These are phyloP conservation scores for Exophiala bonariae DNA, from an alignment of 2,329 filamentous ascomycete genomes.

Conservation along the genomic window DNA sequence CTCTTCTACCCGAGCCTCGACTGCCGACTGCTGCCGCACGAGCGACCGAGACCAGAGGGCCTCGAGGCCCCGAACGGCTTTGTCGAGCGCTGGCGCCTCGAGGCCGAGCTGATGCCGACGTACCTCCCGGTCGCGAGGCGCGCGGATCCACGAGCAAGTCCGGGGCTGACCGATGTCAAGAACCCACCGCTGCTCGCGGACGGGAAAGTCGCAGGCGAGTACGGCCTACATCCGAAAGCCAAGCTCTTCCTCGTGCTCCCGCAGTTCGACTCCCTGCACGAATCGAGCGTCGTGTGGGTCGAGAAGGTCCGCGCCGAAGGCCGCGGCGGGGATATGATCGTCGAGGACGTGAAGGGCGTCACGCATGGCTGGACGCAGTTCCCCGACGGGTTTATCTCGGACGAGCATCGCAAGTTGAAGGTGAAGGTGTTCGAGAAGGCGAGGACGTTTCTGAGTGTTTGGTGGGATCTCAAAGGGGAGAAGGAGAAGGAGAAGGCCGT, in stretches of 20 bases:
- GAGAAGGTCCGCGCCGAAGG: constrained; percentile 25
- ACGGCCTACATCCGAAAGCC: constrained; percentile 26
- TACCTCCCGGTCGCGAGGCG: constrained; percentile 23
- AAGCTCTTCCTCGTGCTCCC: constrained; percentile 26
- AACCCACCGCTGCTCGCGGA: background rate
- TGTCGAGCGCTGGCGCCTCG: constrained; percentile 23
- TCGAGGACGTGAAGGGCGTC: constrained; percentile 25
- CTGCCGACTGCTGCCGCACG: constrained; percentile 23
- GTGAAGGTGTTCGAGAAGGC: constrained; percentile 17
- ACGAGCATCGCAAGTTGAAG: constrained; percentile 15
- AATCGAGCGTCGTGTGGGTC: constrained; percentile 25
- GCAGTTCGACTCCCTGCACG: constrained; percentile 25
- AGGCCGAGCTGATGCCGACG: constrained; percentile 27
- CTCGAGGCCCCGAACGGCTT: constrained; percentile 21
- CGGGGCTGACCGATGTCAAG: constrained; percentile 23
- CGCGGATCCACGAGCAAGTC: constrained; percentile 24
- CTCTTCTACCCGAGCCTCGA: constrained; percentile 29
- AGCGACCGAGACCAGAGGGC: constrained; percentile 24
- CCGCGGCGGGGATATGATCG: constrained; percentile 18
- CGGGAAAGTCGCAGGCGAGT: background rate
- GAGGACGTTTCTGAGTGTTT: constrained; percentile 10
- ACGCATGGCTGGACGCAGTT: constrained; percentile 30
- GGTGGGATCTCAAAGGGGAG: constrained; percentile 14
- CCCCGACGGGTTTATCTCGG: constrained; percentile 26
- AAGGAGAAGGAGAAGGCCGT: background rate